Conservation (phyloP, 2,329 filamentous ascomycete genomes). For the Venturia aucupariae region DNA sequence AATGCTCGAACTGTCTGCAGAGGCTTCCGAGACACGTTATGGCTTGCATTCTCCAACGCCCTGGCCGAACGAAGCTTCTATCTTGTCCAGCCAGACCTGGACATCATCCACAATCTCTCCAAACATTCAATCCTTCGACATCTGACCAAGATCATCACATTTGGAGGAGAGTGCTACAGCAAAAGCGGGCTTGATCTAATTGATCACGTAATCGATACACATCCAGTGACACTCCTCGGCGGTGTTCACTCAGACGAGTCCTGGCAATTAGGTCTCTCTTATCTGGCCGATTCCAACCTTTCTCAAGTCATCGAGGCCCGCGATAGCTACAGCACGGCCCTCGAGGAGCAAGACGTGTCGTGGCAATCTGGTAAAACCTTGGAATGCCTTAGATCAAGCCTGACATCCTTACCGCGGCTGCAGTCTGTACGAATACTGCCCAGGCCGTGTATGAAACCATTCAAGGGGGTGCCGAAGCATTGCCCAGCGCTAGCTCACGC, state of each 20-base stretch:
- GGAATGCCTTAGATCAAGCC: not conserved
- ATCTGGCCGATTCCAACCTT: not conserved
- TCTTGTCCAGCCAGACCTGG: slow-evolving; percentile 2
- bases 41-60: not conserved
- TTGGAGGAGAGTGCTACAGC: slow-evolving; percentile 10
- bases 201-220: not conserved
- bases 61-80: slow-evolving; percentile 8
- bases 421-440: not conserved
- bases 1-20: slow-evolving; percentile 5
- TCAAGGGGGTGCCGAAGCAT: not conserved
- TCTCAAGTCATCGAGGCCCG: not conserved
- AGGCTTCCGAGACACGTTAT: slow-evolving; percentile 10
- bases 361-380: not conserved
- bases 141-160: slow-evolving; percentile 7
- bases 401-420: not conserved
- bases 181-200: not conserved
- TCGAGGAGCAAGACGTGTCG: not conserved
- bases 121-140: not conserved
- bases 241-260: not conserved
- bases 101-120: not conserved
- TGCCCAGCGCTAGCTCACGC: not conserved
- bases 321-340: not conserved
- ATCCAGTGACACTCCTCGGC: not conserved
- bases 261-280: slow-evolving; percentile 8
- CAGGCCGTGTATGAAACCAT: not conserved